Conservation (phyloP, 75 land plant species). For the Isoetes taiwanensis region DNA sequence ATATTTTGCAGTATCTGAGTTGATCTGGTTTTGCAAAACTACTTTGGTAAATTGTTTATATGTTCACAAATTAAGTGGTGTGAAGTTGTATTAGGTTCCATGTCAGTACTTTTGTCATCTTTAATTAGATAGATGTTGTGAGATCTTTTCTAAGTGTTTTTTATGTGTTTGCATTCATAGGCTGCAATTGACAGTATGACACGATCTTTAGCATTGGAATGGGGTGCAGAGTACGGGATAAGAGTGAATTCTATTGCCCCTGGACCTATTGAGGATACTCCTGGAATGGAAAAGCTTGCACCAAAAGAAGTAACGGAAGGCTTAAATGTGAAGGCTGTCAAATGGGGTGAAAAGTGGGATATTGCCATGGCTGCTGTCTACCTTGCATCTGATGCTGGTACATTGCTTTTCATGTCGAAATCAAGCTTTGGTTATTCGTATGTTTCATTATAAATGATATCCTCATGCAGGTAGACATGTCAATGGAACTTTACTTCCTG, state of each 20-base stretch:
- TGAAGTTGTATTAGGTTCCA: too few species aligned
- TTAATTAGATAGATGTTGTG: too few species aligned
- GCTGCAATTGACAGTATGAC: slow-evolving; percentile 93
- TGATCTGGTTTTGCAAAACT: too few species aligned
- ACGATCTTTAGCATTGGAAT: slow-evolving; percentile 84
- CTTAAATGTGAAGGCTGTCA: slow-evolving; percentile 16
- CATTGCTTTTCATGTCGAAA: slow-evolving; percentile 7
- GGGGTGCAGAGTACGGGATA: slow-evolving; percentile 93
- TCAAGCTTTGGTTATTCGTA: background rate
- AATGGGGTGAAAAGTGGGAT: slow-evolving; percentile 89
- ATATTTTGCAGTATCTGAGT: too few species aligned
- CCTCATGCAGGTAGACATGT: slow-evolving; percentile 57
- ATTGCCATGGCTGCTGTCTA: slow-evolving; percentile 91
- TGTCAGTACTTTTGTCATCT: too few species aligned
- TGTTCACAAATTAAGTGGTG: too few species aligned
- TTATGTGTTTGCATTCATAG: slow-evolving; percentile 29
- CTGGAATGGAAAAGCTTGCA: slow-evolving; percentile 74
- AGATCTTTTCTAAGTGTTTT: too few species aligned
- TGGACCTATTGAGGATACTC: slow-evolving; percentile 83
- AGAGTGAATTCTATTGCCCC: slow-evolving; percentile 97
- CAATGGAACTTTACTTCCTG: slow-evolving; percentile 60
- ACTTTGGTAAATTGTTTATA: too few species aligned
- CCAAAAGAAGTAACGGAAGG: slow-evolving; percentile 54
- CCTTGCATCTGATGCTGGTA: slow-evolving; percentile 83
- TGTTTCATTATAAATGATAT: background rate